phyloP scores from a whole-genome alignment of 306 rosid species.

The Chamaecrista fasciculata region DNA sequence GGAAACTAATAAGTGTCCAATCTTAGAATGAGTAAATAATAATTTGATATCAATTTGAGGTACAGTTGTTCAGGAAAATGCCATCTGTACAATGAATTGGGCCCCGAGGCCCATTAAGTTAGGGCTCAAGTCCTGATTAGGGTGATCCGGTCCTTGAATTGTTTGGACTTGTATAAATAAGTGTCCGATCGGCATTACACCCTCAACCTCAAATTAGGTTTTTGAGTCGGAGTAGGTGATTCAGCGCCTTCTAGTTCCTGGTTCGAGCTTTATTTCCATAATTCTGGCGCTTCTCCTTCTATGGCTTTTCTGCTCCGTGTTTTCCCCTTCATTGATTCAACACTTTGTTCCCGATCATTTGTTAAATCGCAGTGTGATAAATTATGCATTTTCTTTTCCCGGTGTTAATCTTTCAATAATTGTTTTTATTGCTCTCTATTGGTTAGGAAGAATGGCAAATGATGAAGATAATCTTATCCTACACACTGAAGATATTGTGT shows the following conservation, averaged over 20 bases:
- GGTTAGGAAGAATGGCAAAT: slow-evolving; percentile 24
- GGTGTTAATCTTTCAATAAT: no score
- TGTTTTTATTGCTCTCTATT: no score
- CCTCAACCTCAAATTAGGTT: neutral
- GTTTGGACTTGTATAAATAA: no score
- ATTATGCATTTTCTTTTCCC: neutral
- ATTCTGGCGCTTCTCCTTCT: neutral
- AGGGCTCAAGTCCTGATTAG: neutral
- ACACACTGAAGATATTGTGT: slow-evolving; percentile 42
- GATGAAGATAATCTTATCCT: slow-evolving; percentile 39
- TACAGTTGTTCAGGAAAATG: no score
- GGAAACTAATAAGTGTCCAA: no score
- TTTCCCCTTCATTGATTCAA: no score
- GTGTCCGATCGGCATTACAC: neutral
- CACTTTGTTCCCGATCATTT: neutral
- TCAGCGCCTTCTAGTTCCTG: neutral
- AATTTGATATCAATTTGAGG: no score
- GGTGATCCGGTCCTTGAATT: neutral
- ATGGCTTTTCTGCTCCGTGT: neutral
- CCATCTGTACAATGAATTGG: neutral
- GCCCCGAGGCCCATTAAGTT: neutral
- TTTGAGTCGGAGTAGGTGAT: neutral
- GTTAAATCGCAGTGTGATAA: neutral
- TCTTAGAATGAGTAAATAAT: no score
- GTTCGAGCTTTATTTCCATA: neutral